Base-by-base conservation (phyloP, 2,329 filamentous ascomycete species). In the Phaeosphaeria sp. region DNA sequence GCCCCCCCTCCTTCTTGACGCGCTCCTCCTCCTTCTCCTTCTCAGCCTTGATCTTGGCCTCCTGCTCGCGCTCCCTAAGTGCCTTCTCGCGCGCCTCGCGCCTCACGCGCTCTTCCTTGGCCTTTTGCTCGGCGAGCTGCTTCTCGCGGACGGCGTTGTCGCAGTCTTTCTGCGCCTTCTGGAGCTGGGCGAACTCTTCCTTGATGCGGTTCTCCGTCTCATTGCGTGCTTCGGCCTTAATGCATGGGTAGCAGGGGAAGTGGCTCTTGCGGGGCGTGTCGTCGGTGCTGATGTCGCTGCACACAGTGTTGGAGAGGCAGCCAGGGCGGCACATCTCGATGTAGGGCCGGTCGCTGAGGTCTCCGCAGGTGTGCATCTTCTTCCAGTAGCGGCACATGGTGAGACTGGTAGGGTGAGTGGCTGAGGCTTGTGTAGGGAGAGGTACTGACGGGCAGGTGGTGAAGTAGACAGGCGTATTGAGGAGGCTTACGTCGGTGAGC, bases 341-440 rank as follows among this genome's bases (percentile, higher is more conserved):
- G 56, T 70, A 68, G 2, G 60, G 63, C 2, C 67, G 63, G 48
- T 66, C 65, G 1, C 57, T 61, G 49, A 49, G 39, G 58, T 69
- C 61, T 3, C 45, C 53, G 56, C 68, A 71, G 3, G 65, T 68
- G 50, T 70, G 66, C 7, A 51, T 42, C 33, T 71, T 71, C 44
- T 61, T 69, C 66, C 67, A 69, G 61, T 69, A 70, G 21, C 53
- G 55, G 51, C 68, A 71, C 68, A 71, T 71, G 42, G 6, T 61
- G 49, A 47, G 21, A 15, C 39, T 55, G 36, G 24, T 50, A 15
- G 30, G n/a, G 17, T 46, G n/a, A 51, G 44, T 25, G 17, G 9
- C 7, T 25, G 7, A 24, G 18, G n/a, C 6, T 4, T 1, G 21
- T 27, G 44, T 45, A 5, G 21, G 20, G 13, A 18, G n/a, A 40